Evolutionary conservation across 768 basidiomycete genomes (phyloP), one percentile per base, ranked within the genome.

Genomic region (Phanerochaete sordida): DNA sequence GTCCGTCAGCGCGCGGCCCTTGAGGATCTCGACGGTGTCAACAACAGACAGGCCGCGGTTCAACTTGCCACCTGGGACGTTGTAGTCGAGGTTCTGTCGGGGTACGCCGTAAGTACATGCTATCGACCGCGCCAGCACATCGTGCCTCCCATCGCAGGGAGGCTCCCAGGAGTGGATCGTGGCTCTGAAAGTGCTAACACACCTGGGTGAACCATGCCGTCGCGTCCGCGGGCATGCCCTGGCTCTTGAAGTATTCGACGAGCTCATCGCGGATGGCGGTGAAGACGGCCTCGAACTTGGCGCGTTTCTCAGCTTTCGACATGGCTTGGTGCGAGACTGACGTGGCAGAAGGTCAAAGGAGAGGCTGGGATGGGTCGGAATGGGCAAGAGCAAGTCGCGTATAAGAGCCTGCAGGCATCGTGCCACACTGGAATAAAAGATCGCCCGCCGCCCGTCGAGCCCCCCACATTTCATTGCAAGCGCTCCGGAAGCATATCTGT

Each of bases 1-100:
- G 0, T 94, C 92, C 0, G 79, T 79, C 62, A 96, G 74, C 19
- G 75, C 49, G 1, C 84, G 77, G 1, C 90, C 92, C 60, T 88
- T 85, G 61, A 98, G 74, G 70, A 98, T 95, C 75, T 93, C 87
- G 55, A 88, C 90, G 2, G 93, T 91, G 73, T 98, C 96, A 48
- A 95, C 89, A 67, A 97, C 95, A 12, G 93, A 94, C 76, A 98
- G 80, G n/a, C 96, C 95, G 35, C 96, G 86, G 75, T 97, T 98
- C 56, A 98, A 87, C 75, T 98, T 98, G 2, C 94, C 95, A 44
- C 93, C 92, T 0, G 95, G 95, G n/a, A 92, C 90, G 74, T 98
- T 98, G 79, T 94, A 90, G 65, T 95, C 84, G 58, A 98, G 77
- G 71, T 82, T 95, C 93, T 95, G 52, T 65, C 12, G 24, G n/a